Evolutionary conservation across 163 green algal species (phyloP), one percentile per base, ranked within the genome.

Genomic region (Chlorella variabilis): DNA sequence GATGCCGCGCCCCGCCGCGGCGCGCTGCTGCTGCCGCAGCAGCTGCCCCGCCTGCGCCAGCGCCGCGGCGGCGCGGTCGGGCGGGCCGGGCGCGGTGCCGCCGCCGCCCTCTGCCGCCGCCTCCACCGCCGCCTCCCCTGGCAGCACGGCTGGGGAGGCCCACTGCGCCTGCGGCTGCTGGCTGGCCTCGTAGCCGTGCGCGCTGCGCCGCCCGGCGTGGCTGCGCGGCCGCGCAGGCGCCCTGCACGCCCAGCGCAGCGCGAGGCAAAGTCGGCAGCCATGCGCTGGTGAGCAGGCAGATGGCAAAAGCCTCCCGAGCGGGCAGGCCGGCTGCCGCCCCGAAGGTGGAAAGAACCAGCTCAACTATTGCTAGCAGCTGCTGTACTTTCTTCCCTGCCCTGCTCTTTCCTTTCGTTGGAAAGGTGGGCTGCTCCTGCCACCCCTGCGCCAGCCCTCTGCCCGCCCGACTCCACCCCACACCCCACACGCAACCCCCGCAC

Each of bases 141-240:
- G 36, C 27, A 34, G 45, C 5, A 20, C 33, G 2, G 33, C 49
- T 20, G 71, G 54, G 8, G 71, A 70, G 51, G n/a, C 11, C 27
- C 18, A 27, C 41, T 38, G 5, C 18, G 34, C 4, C 74, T 49
- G 58, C 74, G 31, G 38, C 45, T 68, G 34, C 36, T 77, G 36
- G 33, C 29, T 58, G 63, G 33, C 18, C 5, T 23, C 41, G 6
- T 48, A 61, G n/a, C 38, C 62, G 18, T 70, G 77, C 49, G 36
- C 65, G 66, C 77, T 83, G 77, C 77, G 77, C 49, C 77, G 66
- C 1, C 63, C 66, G 7, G 25, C 33, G 29, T 83, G 77, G 66
- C 65, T 77, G 49, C 66, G 65, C 11, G 65, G 77, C 34, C 77
- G 77, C 0, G 36, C 38, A 2, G 66, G 49, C 11, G 56, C 38